These are phyloP conservation scores for Moricandia moricandioides DNA, from an alignment of 345 rosid genomes.

Conservation along the genomic window DNA sequence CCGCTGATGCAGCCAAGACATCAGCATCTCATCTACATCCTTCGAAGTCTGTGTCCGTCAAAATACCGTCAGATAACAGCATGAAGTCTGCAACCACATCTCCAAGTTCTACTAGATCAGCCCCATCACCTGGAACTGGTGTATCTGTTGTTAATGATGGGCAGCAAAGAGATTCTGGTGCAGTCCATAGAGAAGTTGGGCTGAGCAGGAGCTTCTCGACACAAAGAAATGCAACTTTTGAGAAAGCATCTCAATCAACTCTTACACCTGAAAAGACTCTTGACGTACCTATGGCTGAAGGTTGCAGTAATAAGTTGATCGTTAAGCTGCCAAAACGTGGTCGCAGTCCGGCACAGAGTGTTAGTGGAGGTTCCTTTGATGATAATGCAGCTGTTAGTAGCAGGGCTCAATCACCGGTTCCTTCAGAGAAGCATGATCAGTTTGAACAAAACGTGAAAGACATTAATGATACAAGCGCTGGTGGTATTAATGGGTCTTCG, in stretches of 20 bases:
- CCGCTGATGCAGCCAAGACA: conserved; percentile 62
- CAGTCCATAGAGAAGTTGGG: conserved; percentile 51
- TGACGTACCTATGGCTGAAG: conserved; percentile 55
- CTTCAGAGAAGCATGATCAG: conserved; percentile 62
- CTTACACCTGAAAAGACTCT: conserved; percentile 50
- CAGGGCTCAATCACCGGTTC: conserved; percentile 63
- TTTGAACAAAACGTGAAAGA: conserved; percentile 43
- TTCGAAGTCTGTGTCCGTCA: conserved; percentile 54
- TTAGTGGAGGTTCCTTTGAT: conserved; percentile 73
- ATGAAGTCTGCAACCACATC: conserved; percentile 51
- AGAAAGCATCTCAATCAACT: conserved; percentile 53
- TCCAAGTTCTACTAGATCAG: conserved; percentile 53
- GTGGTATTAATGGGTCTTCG: too few species aligned
- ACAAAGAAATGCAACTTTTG: conserved; percentile 50
- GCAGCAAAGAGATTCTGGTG: conserved; percentile 44
- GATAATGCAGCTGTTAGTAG: conserved; percentile 55
- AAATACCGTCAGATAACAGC: conserved; percentile 51
- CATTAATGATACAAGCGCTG: conserved; percentile 36
- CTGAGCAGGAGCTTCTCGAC: conserved; percentile 49
- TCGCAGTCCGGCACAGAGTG: conserved; percentile 73
- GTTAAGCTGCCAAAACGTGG: conserved; percentile 74
- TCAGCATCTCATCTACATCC: conserved; percentile 56
- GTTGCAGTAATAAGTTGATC: conserved; percentile 57
- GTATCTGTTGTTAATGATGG: conserved; percentile 50
- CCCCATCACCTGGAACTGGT: conserved; percentile 46